Evolutionary conservation across 768 basidiomycete species (phyloP).

Genomic region (Lactarius evosmus): DNA sequence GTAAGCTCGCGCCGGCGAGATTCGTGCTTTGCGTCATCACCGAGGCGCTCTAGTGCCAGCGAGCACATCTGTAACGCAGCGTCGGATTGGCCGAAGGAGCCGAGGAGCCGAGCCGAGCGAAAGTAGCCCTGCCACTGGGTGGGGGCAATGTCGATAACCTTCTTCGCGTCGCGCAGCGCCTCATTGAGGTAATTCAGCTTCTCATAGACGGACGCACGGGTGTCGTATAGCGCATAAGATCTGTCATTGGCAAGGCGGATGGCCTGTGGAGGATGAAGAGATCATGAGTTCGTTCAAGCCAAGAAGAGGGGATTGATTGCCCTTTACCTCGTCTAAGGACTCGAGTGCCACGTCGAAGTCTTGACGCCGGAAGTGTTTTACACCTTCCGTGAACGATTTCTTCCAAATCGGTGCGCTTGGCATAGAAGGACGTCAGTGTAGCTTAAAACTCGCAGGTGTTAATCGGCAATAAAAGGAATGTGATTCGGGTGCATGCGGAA

Average conservation of each 20-base stretch:
- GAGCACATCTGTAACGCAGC: conserved; percentile 61
- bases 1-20: conserved; percentile 36
- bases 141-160: too few species aligned
- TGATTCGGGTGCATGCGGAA: too few species aligned
- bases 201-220: conserved; percentile 57
- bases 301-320: neutral
- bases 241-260: conserved; percentile 10
- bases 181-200: conserved; percentile 58
- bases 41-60: conserved; percentile 53
- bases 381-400: too few species aligned
- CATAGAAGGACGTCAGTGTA: too few species aligned
- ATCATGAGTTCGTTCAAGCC: neutral
- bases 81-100: too few species aligned
- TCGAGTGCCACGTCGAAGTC: conserved; percentile 11
- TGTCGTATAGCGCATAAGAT: too few species aligned
- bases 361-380: conserved; percentile 3
- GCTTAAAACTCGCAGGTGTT: too few species aligned
- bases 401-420: too few species aligned
- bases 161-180: conserved; percentile 66
- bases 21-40: conserved; percentile 42
- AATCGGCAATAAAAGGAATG: too few species aligned
- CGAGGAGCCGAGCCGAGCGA: too few species aligned
- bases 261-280: conserved; percentile 11
- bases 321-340: conserved; percentile 12
- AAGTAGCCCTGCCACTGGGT: too few species aligned